Percentiles rank a stretch among this genome's conserved stretches.
Conservation (phyloP, 306 rosid species). For the Castanopsis chinensis region DNA sequence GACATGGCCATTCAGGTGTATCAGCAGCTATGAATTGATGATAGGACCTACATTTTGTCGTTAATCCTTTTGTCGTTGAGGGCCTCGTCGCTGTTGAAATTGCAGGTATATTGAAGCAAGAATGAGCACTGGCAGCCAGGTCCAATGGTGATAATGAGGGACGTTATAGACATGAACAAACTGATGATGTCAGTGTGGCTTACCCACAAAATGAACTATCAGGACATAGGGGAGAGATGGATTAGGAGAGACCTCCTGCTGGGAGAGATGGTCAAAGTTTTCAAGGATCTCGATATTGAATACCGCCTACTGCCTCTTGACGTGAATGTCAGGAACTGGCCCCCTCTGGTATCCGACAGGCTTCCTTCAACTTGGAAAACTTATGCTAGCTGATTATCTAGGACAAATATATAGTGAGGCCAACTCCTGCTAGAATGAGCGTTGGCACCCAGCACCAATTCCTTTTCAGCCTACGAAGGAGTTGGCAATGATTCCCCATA, state of each 20-base stretch:
- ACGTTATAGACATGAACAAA: slow-evolving; percentile 32
- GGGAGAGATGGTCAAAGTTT: slow-evolving; percentile 31
- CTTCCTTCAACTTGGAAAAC: slow-evolving; percentile 20
- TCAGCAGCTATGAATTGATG: no score
- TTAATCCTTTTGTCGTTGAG: neutral
- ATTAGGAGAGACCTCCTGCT: slow-evolving; percentile 26
- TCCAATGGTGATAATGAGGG: slow-evolving; percentile 34
- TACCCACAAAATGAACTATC: slow-evolving; percentile 39
- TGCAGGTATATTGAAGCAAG: slow-evolving; percentile 34
- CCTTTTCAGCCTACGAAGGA: neutral
- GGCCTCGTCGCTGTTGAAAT: neutral
- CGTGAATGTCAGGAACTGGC: slow-evolving; percentile 13
- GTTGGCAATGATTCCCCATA: neutral
- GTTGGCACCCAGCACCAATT: no score
- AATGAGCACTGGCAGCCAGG: slow-evolving; percentile 33
- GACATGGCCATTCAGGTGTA: no score
- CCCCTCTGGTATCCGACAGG: neutral
- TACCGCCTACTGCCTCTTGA: slow-evolving; percentile 38
- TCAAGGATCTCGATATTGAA: slow-evolving; percentile 30
- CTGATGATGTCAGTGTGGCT: slow-evolving; percentile 33
- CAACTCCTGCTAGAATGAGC: no score
- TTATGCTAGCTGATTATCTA: neutral
- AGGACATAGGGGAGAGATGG: slow-evolving; percentile 34
- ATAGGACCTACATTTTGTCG: no score
- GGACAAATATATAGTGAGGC: no score